Evolutionary conservation across 2,329 filamentous ascomycete genomes (phyloP), one percentile per base, ranked within the genome.

Genomic region (Harringtonia aguacate): DNA sequence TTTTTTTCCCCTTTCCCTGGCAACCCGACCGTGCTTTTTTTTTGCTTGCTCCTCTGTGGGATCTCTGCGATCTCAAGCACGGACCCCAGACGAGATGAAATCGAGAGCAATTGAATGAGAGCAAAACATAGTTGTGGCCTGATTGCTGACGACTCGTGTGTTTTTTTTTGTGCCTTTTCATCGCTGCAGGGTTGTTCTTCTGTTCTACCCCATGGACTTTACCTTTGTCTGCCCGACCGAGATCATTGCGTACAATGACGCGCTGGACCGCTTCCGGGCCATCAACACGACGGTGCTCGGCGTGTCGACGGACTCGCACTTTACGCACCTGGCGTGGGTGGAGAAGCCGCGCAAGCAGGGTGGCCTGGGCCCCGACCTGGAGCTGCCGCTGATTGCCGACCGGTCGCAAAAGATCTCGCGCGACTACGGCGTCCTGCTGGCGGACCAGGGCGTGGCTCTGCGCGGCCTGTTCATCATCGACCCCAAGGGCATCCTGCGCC

Each of bases 161-260:
- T n/a, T n/a, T n/a, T n/a, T n/a, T n/a, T n/a, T n/a, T n/a, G n/a
- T n/a, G n/a, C 46, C 24, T 17, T 29, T 18, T 10, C 9, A 27
- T 27, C 8, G 8, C 12, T 37, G n/a, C 22, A 68, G 78, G 78
- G 71, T 81, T 47, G 67, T 81, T 53, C 74, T 82, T 29, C 72
- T 76, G 51, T 81, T 81, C 67, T 76, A 81, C 60, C 78, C 78
- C 46, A 77, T 79, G 64, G 77, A 79, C 55, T 82, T 78, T 70
- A 80, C 77, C 52, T 81, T 81, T 53, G 76, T 81, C 57, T 81
- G 77, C 66, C 75, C 75, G 24, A 77, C 74, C 57, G 75, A 81
- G 62, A 79, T 81, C 62, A 72, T 78, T 55, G 75, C 77, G 56
- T 81, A 75, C 65, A 76, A 73, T 60, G 72, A 79, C 45, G 73